Base-by-base conservation (phyloP, 2,329 filamentous ascomycete genomes). In the Fusarium chaquense region DNA sequence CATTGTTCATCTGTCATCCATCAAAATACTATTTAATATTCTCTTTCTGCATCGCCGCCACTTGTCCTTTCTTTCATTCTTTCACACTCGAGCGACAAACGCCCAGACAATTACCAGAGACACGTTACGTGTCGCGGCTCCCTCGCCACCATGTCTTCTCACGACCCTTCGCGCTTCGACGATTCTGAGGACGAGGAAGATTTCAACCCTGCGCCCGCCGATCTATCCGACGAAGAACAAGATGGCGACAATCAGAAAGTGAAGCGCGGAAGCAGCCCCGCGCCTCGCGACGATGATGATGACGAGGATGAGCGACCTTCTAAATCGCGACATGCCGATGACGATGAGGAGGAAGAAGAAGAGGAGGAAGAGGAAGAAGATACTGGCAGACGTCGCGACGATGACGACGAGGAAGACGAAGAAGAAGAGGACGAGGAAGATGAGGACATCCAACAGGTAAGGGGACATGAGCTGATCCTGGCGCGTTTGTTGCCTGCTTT, bases 141-240 rank as follows among this genome's bases (percentile, higher is more conserved):
- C 36, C 53, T 64, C 62, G 62, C 64, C 68, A 71, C 62, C 71
- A 81, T 74, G 61, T 87, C 87, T 84, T 81, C 83, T 41, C 83
- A 81, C 75, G 81, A 84, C 58, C 79, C 76, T 71, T 79, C 82
- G 65, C 83, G 83, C 66, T 86, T 83, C 76, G 84, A 88, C 74
- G 88, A 90, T 65, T 90, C 87, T 63, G 91, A 93, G 58, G 93
- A 96, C 52, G 94, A 97, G 73, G 90, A 92, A 65, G 91, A 95
- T 78, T 97, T 98, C 86, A 97, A 97, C 79, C 94, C 94, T 52
- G 89, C 86, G 50, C 90, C 91, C 22, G 91, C 88, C 64, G 88
- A 93, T 62, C 76, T 88, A 35, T 96, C 92, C 5, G 93, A 95
- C 71, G 90, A 81, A 7, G 80, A 81, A 54, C 76, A 76, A 24